Base-by-base conservation (phyloP, 257 asterid species). In the Nicotiana benthamiana region DNA sequence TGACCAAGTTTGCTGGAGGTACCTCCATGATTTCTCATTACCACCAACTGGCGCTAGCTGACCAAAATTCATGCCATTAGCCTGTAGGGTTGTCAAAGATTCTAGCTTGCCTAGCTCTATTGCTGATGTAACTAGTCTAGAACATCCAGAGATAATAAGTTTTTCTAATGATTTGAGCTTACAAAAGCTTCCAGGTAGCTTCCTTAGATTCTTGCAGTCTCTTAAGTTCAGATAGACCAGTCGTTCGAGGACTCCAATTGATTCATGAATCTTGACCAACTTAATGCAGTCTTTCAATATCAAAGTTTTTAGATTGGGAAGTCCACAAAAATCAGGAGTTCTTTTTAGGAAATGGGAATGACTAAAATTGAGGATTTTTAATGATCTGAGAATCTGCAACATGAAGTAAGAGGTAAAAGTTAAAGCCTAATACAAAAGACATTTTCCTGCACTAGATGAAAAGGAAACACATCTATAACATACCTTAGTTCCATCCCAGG, bases 201-300 rank as follows among this genome's bases (percentile, higher is more conserved):
- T 27, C 59, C 67, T 40, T 43, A 78, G 72, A 70, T 77, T 53
- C 75, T 24, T 66, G 81, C 85, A 65, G 59, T 65, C 78, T 79
- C 30, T 43, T 22, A 82, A 68, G 63, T 82, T 65, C 32, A 82
- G 26, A 77, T 43, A 24, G 40, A 82, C 77, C 24, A 63, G 60
- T 22, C 46, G 28, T 11, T 28, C 77, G 3, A 82, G 80, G 53
- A 66, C 26, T 27, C 76, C 59, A 75, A 82, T 53, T 20, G 84
- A 82, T 52, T 82, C 84, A 76, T 82, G 84, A 54, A 82, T 32
- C 68, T 77, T 54, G 43, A 34, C 43, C 82, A 82, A 82, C 18
- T 57, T 82, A n/a, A 76, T 75, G 56, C 81, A 82, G 34, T 82
- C 68, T 63, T 82, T 82, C 28, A 82, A 59, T 22, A 82, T 48